Evolutionary conservation across 129 eudicot species (phyloP), one percentile per base, ranked within the genome.

Genomic region (Lactuca saligna): DNA sequence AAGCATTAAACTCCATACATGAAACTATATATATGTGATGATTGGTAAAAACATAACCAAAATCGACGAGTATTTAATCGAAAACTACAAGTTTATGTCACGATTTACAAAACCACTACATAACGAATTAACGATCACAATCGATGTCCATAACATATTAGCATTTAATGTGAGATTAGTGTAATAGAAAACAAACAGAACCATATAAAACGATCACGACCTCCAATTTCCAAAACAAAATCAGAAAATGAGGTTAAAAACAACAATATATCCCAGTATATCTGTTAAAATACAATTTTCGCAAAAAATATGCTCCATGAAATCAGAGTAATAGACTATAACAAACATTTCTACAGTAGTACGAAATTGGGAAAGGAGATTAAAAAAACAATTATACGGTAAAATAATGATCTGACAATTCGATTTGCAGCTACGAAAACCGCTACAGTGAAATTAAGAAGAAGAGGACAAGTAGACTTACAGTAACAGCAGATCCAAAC

Each of bases 401-500:
- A 54, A 16, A 54, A 38, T 51, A 8, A 41, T 16, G 49, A 57
- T 31, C 15, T 31, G 10, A 58, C 17, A 39, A n/a, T 54, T 44
- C 32, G 3, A 25, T 53, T 37, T 51, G 53, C 31, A n/a, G 17
- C 9, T 6, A 54, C 57, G 33, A 38, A 64, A n/a, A 37, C 60
- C 39, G 53, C 7, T 54, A 2, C 20, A 68, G 69, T 33, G 31
- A 57, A 49, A 17, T 1, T 2, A 76, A 76, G 8, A 72, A 31
- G 8, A 16, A 11, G 32, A 64, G 46, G 42, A 6, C 16, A 50
- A 5, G 11, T 16, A 1, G 20, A 76, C 66, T 75, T 68, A 76
- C 74, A 56, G 57, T 38, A 67, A 13, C 1, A 79, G 78, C 73
- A 61, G 41, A 9, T 38, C 10, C 8, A 48, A 72, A 32, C 31